These are phyloP conservation scores for Pseudopediastrum boryanum DNA, from an alignment of 139 green algal species.

Conservation along the genomic window DNA sequence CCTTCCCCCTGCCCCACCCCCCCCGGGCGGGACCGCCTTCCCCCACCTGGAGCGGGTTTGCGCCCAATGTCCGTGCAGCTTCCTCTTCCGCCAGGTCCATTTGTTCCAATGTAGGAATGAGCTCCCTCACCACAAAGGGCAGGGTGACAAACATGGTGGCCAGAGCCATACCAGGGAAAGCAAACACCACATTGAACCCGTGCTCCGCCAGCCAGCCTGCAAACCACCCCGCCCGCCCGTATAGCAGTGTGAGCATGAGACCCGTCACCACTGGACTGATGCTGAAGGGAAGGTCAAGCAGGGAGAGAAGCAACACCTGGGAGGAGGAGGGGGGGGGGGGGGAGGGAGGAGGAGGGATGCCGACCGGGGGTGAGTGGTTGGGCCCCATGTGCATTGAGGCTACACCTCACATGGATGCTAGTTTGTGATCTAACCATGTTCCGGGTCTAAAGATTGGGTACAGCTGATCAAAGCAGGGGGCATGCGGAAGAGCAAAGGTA, in stretches of 20 bases:
- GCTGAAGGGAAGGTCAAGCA: slow-evolving; percentile 90
- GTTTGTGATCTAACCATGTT: too few relatives aligned
- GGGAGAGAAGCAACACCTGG: slow-evolving; percentile 68
- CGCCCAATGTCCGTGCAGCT: slow-evolving; percentile 79
- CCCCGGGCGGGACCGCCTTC: too few relatives aligned
- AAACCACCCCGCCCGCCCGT: slow-evolving; percentile 86
- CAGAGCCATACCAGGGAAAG: slow-evolving; percentile 88
- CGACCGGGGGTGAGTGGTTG: too few relatives aligned
- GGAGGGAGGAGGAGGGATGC: too few relatives aligned
- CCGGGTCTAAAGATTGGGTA: too few relatives aligned
- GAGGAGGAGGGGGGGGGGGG: not conserved
- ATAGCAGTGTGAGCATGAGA: slow-evolving; percentile 90
- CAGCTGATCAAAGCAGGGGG: too few relatives aligned
- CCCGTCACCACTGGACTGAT: slow-evolving; percentile 89
- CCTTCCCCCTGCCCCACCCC: too few relatives aligned
- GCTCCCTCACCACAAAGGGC: slow-evolving; percentile 87
- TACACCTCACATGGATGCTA: too few relatives aligned
- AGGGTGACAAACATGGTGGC: slow-evolving; percentile 91
- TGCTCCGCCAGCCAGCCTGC: slow-evolving; percentile 66
- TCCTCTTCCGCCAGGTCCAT: slow-evolving; percentile 87
- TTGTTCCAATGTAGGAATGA: slow-evolving; percentile 86
- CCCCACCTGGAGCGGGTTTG: slow-evolving; percentile 72
- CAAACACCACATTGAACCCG: slow-evolving; percentile 86
- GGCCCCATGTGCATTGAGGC: too few relatives aligned
- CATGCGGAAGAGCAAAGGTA: too few relatives aligned